Conservation (phyloP, 441 rosid species). For the Hypseocharis bilobata region DNA sequence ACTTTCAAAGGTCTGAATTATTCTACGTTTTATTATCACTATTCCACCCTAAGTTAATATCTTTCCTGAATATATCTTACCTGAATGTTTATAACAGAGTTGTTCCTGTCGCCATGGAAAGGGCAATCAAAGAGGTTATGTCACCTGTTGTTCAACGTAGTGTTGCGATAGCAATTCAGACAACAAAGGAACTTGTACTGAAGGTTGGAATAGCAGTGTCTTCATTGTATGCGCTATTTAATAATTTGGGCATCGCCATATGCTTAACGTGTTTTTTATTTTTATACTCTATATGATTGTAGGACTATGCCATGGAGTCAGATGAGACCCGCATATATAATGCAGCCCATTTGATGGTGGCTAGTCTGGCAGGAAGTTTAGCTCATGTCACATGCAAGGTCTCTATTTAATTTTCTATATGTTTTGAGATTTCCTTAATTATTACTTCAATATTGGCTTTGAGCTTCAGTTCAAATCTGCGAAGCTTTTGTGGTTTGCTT, state of each 20-base stretch:
- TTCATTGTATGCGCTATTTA: not conserved
- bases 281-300: conserved; percentile 14
- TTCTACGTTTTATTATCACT: conserved; percentile 12
- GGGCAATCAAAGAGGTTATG: conserved; percentile 93
- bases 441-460: not conserved
- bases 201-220: not conserved
- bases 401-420: conserved; percentile 1
- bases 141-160: conserved; percentile 91
- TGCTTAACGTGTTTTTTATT: not conserved
- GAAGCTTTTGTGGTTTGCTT: not conserved
- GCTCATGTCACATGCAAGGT: conserved; percentile 99
- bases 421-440: not conserved
- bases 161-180: conserved; percentile 94
- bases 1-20: conserved; percentile 73
- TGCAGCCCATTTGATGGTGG: conserved; percentile 98
- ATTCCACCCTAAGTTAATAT: not conserved
- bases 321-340: conserved; percentile 86
- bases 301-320: conserved; percentile 93
- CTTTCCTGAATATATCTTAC: not conserved
- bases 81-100: conserved; percentile 38
- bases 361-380: conserved; percentile 93
- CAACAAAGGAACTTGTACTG: conserved; percentile 86
- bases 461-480: conserved; percentile 5
- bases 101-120: conserved; percentile 89
- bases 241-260: not conserved